Percentiles rank a stretch among this genome's conserved stretches.
phyloP scores from a whole-genome alignment of 257 asterid genomes.

The Solanum verrucosum region DNA sequence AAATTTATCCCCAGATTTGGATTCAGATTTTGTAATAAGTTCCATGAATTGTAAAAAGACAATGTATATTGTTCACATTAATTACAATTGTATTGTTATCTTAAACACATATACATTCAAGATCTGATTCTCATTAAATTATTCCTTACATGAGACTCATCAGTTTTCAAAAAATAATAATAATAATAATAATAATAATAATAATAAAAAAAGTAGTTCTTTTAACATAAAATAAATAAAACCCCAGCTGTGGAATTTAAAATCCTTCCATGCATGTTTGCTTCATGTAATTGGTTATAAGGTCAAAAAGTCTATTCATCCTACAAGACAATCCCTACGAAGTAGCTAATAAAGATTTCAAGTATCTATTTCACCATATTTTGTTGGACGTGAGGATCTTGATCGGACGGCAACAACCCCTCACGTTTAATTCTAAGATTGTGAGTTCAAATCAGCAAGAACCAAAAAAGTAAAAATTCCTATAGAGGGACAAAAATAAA shows the following conservation, averaged over 20 bases:
- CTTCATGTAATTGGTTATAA: not conserved
- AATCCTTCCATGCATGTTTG: not conserved
- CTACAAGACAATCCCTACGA: not conserved
- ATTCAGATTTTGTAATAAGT: not conserved
- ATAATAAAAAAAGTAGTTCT: not conserved
- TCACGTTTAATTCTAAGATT: not conserved
- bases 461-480: not conserved
- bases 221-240: not conserved
- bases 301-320: not conserved
- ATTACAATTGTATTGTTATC: not conserved
- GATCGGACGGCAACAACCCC: not conserved
- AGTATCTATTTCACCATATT: not conserved
- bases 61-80: not conserved
- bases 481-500: not conserved
- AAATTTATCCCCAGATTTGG: not conserved
- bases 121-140: not conserved
- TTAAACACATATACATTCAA: not conserved
- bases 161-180: not conserved
- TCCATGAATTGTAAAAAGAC: not conserved
- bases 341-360: not conserved
- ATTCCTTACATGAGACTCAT: not conserved
- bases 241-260: not conserved
- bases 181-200: not conserved
- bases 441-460: not conserved
- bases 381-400: not conserved